These are phyloP conservation scores for Saccharum spontaneum DNA, from an alignment of 176 grass and related monocot species.

Conservation along the genomic window DNA sequence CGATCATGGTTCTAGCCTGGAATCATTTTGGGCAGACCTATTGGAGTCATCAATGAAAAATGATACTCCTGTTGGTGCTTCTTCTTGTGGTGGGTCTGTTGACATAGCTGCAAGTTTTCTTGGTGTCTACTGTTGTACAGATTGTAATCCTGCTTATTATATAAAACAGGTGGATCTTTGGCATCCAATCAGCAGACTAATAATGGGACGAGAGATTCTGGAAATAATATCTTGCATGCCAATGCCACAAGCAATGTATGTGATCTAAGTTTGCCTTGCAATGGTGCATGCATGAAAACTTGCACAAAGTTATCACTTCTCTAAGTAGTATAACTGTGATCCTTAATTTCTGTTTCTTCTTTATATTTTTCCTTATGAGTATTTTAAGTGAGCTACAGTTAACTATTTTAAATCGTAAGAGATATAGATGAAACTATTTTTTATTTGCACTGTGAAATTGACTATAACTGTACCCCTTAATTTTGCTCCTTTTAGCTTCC, in stretches of 20 bases:
- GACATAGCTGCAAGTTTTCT: slow-evolving; percentile 2
- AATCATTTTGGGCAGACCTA: slow-evolving; percentile 80
- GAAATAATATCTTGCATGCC: slow-evolving; percentile 24
- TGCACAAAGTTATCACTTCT: neutral
- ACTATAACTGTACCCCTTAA: neutral
- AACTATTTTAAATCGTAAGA: slow-evolving; percentile 30
- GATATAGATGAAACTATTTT: slow-evolving; percentile 5
- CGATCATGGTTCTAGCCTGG: slow-evolving; percentile 69
- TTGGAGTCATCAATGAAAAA: slow-evolving; percentile 59
- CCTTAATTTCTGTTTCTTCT: slow-evolving; percentile 1
- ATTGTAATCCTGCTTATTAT: slow-evolving; percentile 37
- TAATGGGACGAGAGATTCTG: slow-evolving; percentile 31
- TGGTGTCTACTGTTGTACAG: slow-evolving; percentile 4
- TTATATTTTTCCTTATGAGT: neutral
- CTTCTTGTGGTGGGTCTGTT: slow-evolving; percentile 25
- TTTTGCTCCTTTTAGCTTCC: slow-evolving; percentile 1
- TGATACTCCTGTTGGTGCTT: slow-evolving; percentile 36
- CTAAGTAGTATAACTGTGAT: neutral
- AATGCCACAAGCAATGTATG: slow-evolving; percentile 49
- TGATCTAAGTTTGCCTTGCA: slow-evolving; percentile 20
- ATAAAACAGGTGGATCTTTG: slow-evolving; percentile 50
- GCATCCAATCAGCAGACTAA: slow-evolving; percentile 33
- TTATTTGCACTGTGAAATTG: slow-evolving; percentile 3
- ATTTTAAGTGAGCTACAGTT: slow-evolving; percentile 37
- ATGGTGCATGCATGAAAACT: slow-evolving; percentile 7